Base-by-base conservation (phyloP, 441 rosid genomes). In the Flueggea neowawraea region DNA sequence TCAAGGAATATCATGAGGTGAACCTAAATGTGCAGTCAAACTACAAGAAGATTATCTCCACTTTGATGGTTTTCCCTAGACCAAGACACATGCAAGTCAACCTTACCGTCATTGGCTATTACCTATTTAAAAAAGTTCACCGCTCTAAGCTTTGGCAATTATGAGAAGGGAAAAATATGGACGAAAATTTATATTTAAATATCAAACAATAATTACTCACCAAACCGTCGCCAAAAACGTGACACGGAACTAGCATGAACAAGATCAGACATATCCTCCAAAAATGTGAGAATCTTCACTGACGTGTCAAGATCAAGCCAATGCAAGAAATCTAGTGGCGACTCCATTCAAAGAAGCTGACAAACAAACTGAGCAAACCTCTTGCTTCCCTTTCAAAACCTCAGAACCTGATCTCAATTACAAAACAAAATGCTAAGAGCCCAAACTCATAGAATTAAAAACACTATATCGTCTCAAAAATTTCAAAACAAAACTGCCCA, bases 221-320 rank as follows among this genome's bases (percentile, higher is more conserved):
- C 91, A 66, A 83, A 84, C 14, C 66, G 60, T 57, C 84, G 79
- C 95, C 94, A 94, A 2, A 71, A 67, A 33, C 67, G 85, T n/a
- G 97, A 91, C 62, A 86, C 92, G 43, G 75, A 75, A 75, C 87
- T 72, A 48, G 75, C 84, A 70, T 82, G 83, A 54, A 81, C 82
- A 76, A 89, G 67, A 78, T 89, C 99, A 56, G 89, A 64, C 22
- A 82, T 81, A 63, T 87, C 88, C 14, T 79, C 87, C 61, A 89
- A 80, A 66, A 67, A 70, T 52, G 55, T 57, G 16, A 94, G 73
- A 58, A 94, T 82, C 31, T 74, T 63, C 50, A 73, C 15, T 0
- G 75, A 79, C 72, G 66, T 68, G 71, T 89, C 96, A 5, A 43
- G 6, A 53, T 81, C 78, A 47, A 90, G 84, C 36, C 55, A 72